phyloP scores from a whole-genome alignment of 1,284 basidiomycete genomes.

The Trametes polyzona region DNA sequence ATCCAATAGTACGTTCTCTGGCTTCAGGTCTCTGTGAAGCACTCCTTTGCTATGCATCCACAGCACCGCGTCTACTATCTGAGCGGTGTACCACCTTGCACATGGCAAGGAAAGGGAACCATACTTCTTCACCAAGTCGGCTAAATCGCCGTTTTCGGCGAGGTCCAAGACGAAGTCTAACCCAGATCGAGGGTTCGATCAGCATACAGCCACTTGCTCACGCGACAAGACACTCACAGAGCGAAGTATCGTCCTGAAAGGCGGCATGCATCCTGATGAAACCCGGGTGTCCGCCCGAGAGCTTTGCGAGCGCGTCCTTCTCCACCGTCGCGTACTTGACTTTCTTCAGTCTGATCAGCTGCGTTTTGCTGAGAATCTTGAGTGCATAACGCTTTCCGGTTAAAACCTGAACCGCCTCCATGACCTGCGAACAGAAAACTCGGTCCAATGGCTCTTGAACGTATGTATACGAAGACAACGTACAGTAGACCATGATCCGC shows the following conservation, averaged over 20 bases:
- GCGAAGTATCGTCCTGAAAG: constrained; percentile 25
- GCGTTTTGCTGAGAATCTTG: constrained; percentile 25
- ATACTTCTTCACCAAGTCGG: constrained; percentile 24
- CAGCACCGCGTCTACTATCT: constrained; percentile 23
- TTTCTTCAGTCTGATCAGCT: constrained; percentile 24
- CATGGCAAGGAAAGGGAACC: constrained; percentile 20
- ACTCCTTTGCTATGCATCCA: constrained; percentile 26
- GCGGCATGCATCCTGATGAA: constrained; percentile 23
- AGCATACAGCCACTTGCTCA: not conserved
- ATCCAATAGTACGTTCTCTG: constrained; percentile 24
- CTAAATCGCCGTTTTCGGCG: constrained; percentile 23
- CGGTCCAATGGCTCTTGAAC: too few relatives aligned
- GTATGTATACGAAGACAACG: not conserved
- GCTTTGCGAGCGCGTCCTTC: constrained; percentile 23
- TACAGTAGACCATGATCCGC: constrained; percentile 26
- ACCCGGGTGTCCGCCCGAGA: constrained; percentile 22
- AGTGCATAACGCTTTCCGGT: constrained; percentile 19
- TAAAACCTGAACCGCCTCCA: constrained; percentile 17
- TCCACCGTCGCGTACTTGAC: constrained; percentile 26
- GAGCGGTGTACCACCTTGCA: constrained; percentile 22
- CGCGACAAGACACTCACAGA: constrained; percentile 9
- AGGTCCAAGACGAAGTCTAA: constrained; percentile 24
- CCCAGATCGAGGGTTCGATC: not conserved
- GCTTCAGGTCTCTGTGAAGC: constrained; percentile 23
- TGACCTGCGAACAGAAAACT: too few relatives aligned